These are phyloP conservation scores for Lentinus tigrinus DNA, from an alignment of 768 basidiomycete genomes.

Conservation along the genomic window DNA sequence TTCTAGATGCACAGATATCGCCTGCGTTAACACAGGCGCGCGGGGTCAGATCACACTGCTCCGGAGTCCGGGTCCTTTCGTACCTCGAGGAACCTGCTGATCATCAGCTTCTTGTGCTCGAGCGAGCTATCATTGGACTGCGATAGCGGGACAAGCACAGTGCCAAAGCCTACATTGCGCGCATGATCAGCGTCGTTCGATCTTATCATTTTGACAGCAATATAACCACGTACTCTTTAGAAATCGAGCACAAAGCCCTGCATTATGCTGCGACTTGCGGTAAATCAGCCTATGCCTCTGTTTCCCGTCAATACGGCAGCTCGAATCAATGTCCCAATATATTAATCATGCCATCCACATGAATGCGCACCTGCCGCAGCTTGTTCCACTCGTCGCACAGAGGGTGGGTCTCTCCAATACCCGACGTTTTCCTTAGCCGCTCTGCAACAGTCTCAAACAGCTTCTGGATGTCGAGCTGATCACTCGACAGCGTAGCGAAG, in stretches of 20 bases:
- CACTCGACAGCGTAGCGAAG: too few relatives aligned
- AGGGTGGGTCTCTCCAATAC: too few relatives aligned
- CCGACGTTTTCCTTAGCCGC: too few relatives aligned
- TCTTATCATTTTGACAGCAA: neutral
- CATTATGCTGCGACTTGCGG: conserved; percentile 27
- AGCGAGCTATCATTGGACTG: conserved; percentile 11
- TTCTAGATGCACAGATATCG: conserved; percentile 25
- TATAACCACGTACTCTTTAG: conserved; percentile 22
- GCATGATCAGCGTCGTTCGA: neutral
- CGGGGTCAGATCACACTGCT: too few relatives aligned
- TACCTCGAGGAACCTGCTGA: conserved; percentile 28
- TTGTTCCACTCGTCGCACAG: too few relatives aligned
- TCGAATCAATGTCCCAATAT: too few relatives aligned
- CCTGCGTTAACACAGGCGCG: conserved; percentile 4
- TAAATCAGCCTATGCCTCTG: conserved; percentile 24
- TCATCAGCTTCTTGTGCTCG: conserved; percentile 27
- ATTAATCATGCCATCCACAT: too few relatives aligned
- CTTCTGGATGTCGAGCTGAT: too few relatives aligned
- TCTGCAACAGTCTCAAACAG: too few relatives aligned
- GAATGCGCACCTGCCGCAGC: too few relatives aligned
- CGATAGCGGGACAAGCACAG: conserved; percentile 24
- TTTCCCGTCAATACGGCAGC: too few relatives aligned
- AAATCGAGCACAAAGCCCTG: conserved; percentile 25
- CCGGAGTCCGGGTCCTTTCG: neutral
- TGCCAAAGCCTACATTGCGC: conserved; percentile 19